Conservation (phyloP, 305 asterid genomes). For the Andrographis paniculata region DNA sequence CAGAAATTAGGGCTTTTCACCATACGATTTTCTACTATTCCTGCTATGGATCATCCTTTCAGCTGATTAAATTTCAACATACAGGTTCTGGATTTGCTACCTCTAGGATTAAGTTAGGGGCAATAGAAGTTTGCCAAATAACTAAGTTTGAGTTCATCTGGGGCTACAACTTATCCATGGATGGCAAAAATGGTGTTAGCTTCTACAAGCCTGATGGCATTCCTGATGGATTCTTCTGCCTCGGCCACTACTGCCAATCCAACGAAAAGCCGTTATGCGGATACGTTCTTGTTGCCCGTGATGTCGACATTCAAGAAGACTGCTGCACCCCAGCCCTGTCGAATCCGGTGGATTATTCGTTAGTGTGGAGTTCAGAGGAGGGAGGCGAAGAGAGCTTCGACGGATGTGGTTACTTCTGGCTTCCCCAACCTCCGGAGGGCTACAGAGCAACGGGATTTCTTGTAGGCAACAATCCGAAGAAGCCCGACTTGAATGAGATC, state of each 20-base stretch:
- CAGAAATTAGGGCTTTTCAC: too few relatives aligned
- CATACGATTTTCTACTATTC: slow-evolving; percentile 5
- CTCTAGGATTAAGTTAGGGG: slow-evolving; percentile 51
- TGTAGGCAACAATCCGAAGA: slow-evolving; percentile 45
- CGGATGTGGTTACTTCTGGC: slow-evolving; percentile 59
- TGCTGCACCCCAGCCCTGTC: slow-evolving; percentile 38
- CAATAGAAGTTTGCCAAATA: slow-evolving; percentile 59
- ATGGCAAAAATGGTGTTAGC: slow-evolving; percentile 45
- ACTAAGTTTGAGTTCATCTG: slow-evolving; percentile 54
- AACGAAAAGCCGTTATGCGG: slow-evolving; percentile 61
- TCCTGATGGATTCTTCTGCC: slow-evolving; percentile 58
- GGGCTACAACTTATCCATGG: slow-evolving; percentile 42
- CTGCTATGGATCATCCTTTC: not conserved
- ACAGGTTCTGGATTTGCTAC: slow-evolving; percentile 66
- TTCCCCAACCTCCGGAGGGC: slow-evolving; percentile 70
- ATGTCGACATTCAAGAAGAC: slow-evolving; percentile 20
- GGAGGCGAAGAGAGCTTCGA: slow-evolving; percentile 40
- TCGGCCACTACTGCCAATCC: slow-evolving; percentile 76
- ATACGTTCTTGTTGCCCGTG: slow-evolving; percentile 66
- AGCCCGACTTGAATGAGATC: slow-evolving; percentile 50
- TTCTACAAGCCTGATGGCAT: slow-evolving; percentile 58
- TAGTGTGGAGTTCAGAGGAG: slow-evolving; percentile 67
- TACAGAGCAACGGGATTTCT: slow-evolving; percentile 71
- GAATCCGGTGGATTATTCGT: slow-evolving; percentile 58
- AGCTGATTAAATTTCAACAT: slow-evolving; percentile 7